Evolutionary conservation across 2,329 filamentous ascomycete species (phyloP).

Genomic region (Penicillium glabrum): DNA sequence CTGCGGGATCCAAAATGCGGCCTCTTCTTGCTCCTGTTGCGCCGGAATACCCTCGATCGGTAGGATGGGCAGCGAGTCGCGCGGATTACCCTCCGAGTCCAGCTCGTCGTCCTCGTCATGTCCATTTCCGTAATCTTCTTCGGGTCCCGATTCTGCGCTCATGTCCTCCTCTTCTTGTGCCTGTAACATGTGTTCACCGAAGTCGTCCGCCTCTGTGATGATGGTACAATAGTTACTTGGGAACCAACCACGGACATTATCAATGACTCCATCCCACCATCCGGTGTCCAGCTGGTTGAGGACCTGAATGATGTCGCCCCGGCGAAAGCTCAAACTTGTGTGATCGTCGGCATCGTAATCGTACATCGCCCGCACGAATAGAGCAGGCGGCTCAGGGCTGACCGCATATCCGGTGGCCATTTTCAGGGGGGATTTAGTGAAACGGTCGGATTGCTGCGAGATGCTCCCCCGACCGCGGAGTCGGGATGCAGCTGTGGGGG

Average conservation of each 20-base stretch:
- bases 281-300: constrained; percentile 97
- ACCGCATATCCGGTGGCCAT: constrained; percentile 31
- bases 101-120: constrained; percentile 64
- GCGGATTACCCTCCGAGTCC: constrained; percentile 66
- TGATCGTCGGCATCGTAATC: constrained; percentile 97
- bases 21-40: constrained; percentile 70
- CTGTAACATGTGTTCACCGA: constrained; percentile 61
- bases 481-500: constrained; percentile 29
- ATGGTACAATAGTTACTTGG: constrained; percentile 97
- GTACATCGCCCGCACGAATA: constrained; percentile 95
- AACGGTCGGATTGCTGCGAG: constrained; percentile 23
- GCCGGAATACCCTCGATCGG: constrained; percentile 67
- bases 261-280: constrained; percentile 99
- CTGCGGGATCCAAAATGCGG: constrained; percentile 98
- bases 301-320: constrained; percentile 97
- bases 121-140: constrained; percentile 64
- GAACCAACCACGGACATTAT: constrained; percentile 96
- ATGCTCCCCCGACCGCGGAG: constrained; percentile 32
- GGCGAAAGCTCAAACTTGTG: constrained; percentile 93
- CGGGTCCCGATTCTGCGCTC: constrained; percentile 50
- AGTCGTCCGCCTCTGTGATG: constrained; percentile 73
- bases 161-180: constrained; percentile 55
- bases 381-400: constrained; percentile 47
- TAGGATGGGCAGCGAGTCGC: constrained; percentile 60
- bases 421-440: constrained; percentile 28